These are phyloP conservation scores for Neurospora sp. DNA, from an alignment of 2,329 filamentous ascomycete genomes.

Conservation along the genomic window DNA sequence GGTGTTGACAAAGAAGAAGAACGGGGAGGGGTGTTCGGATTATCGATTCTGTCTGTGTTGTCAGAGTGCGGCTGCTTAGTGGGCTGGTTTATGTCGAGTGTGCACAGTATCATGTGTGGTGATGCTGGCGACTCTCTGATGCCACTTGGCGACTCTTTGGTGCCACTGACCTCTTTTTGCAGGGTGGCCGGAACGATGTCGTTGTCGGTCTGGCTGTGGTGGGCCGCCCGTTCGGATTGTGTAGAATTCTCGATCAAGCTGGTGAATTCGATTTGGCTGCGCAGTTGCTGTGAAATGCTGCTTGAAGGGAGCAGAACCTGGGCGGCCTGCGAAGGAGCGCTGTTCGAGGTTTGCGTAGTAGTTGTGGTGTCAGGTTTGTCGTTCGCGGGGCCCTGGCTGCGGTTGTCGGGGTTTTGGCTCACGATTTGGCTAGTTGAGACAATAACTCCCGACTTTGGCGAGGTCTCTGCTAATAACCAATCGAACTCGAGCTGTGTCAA, in stretches of 20 bases:
- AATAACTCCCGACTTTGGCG: background rate
- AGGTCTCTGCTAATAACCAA: background rate
- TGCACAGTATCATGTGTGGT: background rate
- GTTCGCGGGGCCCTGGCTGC: background rate
- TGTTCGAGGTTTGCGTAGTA: background rate
- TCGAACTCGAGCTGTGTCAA: background rate
- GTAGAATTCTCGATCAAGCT: background rate
- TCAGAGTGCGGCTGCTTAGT: background rate
- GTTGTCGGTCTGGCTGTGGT: background rate
- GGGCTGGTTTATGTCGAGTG: background rate
- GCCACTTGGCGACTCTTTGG: background rate
- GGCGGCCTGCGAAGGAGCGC: slow-evolving; percentile 8
- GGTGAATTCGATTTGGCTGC: slow-evolving; percentile 5
- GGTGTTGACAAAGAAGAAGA: background rate
- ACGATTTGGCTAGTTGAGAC: background rate
- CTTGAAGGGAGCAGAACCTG: slow-evolving; percentile 5
- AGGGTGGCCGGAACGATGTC: slow-evolving; percentile 6
- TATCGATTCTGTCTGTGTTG: background rate
- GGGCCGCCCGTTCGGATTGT: background rate
- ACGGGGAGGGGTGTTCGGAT: background rate
- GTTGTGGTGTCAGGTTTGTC: background rate
- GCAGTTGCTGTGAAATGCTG: slow-evolving; percentile 4
- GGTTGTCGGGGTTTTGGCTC: background rate
- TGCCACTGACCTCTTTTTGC: background rate
- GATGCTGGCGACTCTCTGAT: background rate